Evolutionary conservation across 108 stramenopile genomes (phyloP).

Genomic region (Nitzschia inconspicua): DNA sequence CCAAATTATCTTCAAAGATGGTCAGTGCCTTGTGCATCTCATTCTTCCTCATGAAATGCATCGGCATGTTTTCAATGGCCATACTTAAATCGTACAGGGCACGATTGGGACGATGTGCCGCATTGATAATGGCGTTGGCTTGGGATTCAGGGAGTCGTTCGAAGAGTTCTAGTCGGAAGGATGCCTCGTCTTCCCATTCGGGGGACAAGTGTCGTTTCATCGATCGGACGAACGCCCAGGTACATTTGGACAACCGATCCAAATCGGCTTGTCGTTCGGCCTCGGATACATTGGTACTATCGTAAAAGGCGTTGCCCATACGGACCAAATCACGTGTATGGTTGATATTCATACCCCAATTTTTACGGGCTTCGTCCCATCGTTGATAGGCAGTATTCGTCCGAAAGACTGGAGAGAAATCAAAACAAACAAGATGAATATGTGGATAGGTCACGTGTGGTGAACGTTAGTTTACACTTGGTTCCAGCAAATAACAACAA

Average conservation of each 20-base stretch:
- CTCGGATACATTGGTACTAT: constrained; percentile 23
- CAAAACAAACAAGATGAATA: background rate
- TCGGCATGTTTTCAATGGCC: constrained; percentile 74
- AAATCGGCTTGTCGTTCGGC: constrained; percentile 50
- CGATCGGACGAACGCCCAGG: constrained; percentile 73
- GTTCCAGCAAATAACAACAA: too few relatives aligned
- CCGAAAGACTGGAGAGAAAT: constrained; percentile 52
- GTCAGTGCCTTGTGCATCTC: constrained; percentile 64
- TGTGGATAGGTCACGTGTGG: background rate
- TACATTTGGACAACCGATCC: constrained; percentile 40
- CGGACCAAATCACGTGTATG: constrained; percentile 68
- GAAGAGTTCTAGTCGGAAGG: constrained; percentile 41
- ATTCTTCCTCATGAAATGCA: constrained; percentile 75
- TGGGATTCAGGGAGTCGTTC: constrained; percentile 46
- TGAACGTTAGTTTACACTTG: background rate
- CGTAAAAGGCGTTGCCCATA: constrained; percentile 54
- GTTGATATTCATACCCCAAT: constrained; percentile 39
- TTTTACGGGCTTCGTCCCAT: constrained; percentile 83
- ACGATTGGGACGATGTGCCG: constrained; percentile 72
- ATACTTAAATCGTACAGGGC: constrained; percentile 62
- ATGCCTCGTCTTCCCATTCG: constrained; percentile 57
- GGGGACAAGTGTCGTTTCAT: constrained; percentile 68
- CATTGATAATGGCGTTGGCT: constrained; percentile 51
- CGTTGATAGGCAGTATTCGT: constrained; percentile 73
- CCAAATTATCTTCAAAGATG: constrained; percentile 75